phyloP scores from a whole-genome alignment of 2,329 filamentous ascomycete genomes.

The Chaetomium olivaceum region DNA sequence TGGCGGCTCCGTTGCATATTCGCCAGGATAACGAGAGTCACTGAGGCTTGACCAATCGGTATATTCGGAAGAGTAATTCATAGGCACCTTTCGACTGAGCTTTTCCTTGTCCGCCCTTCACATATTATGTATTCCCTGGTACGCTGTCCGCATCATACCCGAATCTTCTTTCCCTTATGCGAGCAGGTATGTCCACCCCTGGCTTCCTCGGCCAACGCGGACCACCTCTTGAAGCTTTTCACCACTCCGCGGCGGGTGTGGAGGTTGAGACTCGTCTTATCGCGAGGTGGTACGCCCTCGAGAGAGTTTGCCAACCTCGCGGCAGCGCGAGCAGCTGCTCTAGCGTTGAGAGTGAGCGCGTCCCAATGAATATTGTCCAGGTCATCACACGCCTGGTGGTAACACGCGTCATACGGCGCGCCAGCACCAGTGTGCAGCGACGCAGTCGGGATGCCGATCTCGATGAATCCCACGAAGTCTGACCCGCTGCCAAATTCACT shows the following conservation, averaged over 20 bases:
- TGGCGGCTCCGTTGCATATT: too few species aligned
- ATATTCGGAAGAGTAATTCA: background rate
- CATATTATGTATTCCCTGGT: background rate
- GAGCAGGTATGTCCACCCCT: slow-evolving; percentile 28
- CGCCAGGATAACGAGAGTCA: background rate
- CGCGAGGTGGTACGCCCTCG: slow-evolving; percentile 30
- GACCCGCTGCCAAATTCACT: slow-evolving; percentile 59
- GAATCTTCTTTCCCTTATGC: slow-evolving; percentile 25
- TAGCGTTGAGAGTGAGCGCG: slow-evolving; percentile 39
- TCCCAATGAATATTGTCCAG: slow-evolving; percentile 43
- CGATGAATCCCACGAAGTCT: slow-evolving; percentile 62
- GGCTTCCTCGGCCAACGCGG: slow-evolving; percentile 24
- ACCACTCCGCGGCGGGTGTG: slow-evolving; percentile 26
- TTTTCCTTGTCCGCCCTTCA: background rate
- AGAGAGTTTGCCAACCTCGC: slow-evolving; percentile 36
- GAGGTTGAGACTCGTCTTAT: slow-evolving; percentile 24
- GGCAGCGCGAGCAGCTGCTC: slow-evolving; percentile 53
- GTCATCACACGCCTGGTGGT: slow-evolving; percentile 45
- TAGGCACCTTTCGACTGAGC: background rate
- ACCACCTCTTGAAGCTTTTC: slow-evolving; percentile 28
- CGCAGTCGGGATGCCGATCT: slow-evolving; percentile 55
- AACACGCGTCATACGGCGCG: slow-evolving; percentile 36
- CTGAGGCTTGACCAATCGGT: background rate
- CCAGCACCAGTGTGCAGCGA: slow-evolving; percentile 64
- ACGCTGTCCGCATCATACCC: background rate